Percentiles rank a stretch among this genome's conserved stretches.
phyloP scores from a whole-genome alignment of 2,329 filamentous ascomycete genomes.

The Fusarium lateritium region DNA sequence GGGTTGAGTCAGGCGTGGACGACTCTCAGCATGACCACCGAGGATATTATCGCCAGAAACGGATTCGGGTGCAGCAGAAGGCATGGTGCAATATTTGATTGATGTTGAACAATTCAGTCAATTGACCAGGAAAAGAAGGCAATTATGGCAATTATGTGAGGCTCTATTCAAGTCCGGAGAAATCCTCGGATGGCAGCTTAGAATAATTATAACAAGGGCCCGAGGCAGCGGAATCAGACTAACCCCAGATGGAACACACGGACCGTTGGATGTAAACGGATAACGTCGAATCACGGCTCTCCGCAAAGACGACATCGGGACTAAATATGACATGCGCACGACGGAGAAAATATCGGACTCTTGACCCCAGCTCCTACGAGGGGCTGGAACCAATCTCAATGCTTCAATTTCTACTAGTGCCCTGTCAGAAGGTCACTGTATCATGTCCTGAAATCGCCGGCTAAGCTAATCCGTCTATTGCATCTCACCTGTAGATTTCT shows the following conservation, averaged over 20 bases:
- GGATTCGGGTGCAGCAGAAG: slow-evolving; percentile 49
- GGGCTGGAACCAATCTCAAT: slow-evolving; percentile 20
- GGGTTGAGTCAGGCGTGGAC: slow-evolving; percentile 52
- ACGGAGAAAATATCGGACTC: slow-evolving; percentile 54
- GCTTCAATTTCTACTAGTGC: slow-evolving; percentile 8
- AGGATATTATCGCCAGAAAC: slow-evolving; percentile 51
- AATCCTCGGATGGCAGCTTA: slow-evolving; percentile 31
- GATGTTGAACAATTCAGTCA: slow-evolving; percentile 17
- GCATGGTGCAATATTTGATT: slow-evolving; percentile 51
- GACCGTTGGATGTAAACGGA: slow-evolving; percentile 37
- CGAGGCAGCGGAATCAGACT: slow-evolving; percentile 16
- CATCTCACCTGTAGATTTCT: background rate
- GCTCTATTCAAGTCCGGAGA: slow-evolving; percentile 32
- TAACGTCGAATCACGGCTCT: slow-evolving; percentile 44
- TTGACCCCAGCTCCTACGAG: slow-evolving; percentile 28
- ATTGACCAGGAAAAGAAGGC: slow-evolving; percentile 15
- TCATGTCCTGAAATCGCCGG: slow-evolving; percentile 1
- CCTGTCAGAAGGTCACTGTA: slow-evolving; percentile 8
- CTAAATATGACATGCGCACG: slow-evolving; percentile 45
- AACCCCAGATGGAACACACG: slow-evolving; percentile 33
- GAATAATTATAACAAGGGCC: slow-evolving; percentile 27
- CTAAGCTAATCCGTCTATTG: background rate
- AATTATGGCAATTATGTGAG: slow-evolving; percentile 26
- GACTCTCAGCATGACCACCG: slow-evolving; percentile 51
- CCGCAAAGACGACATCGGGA: slow-evolving; percentile 51